Base-by-base conservation (phyloP, 495 filamentous ascomycete genomes). In the Aspergillus carlsbadensis region DNA sequence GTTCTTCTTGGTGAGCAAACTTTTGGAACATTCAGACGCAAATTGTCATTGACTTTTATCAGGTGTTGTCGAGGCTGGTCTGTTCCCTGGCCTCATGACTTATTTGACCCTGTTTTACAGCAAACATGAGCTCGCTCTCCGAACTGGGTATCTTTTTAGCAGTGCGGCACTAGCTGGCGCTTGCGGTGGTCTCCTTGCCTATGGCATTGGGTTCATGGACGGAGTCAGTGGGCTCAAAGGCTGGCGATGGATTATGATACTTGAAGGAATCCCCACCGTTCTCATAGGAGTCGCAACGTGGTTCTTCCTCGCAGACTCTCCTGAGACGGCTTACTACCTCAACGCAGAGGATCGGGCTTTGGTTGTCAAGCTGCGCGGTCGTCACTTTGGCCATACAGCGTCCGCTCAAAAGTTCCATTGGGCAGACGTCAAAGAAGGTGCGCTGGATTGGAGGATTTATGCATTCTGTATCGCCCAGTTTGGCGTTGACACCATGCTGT, bases 21-120 rank as follows among this genome's bases (percentile, higher is more conserved):
- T 21, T 14, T 7, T 31, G 6, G 13, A 31, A 15, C 8, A n/a
- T 36, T 5, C 2, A 41, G n/a, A 4, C 20, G 18, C 20, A 2
- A 17, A 6, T n/a, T 11, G 6, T 33, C 17, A 11, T 20, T 39
- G 6, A 33, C 31, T n/a, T 15, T 50, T 37, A 11, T 17, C 42
- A 62, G 63, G 64, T 15, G 65, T 82, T 22, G 76, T 84, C 26
- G 83, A 86, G 61, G 80, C 77, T 10, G 81, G 81, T 1, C 67
- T 78, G 5, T 79, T 79, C 41, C 77, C 77, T 0, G 84, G 85
- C 1, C 70, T 87, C 20, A 79, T 82, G 48, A 73, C 85, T n/a
- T 89, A 89, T 57, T 74, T 92, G 15, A 89, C 85, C 1, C 79
- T 90, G 48, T 90, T 91, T 70, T 92, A 91, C 65, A 85, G 81